Evolutionary conservation across 805 yeast genomes (phyloP), one percentile per base, ranked within the genome.

Genomic region (Yamadazyma paraphyllophila): DNA sequence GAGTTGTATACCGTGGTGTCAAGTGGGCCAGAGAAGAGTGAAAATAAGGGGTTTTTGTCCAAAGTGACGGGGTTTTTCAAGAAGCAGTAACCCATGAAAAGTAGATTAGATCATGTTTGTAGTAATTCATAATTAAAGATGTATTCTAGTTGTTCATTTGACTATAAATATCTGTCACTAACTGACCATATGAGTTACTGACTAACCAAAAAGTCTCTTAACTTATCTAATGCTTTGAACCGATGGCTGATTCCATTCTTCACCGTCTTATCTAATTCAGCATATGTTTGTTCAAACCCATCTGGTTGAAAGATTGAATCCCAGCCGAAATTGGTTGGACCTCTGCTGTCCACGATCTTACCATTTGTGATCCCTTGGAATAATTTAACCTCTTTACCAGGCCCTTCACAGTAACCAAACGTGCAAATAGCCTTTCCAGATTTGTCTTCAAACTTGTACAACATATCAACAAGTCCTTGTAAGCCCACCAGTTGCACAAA

Each of bases 221-320:
- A 77, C 62, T 86, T 78, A 45, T 73, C 80, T 58, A 94, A 76
- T 0, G 99, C 97, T 64, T 77, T 83, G 59, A 76, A 89, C 58
- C 99, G 77, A 60, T 95, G 99, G 53, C 96, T 85, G 51, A 94
- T 86, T 15, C 74, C 62, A 66, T 94, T 91, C 72, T 95, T 94
- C 26, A 76, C 71, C 1, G 64, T 59, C 60, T 86, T 87, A 43
- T 78, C 82, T 91, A 94, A 81, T 65, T 94, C 97, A 9, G 97
- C 98, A 60, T 89, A 91, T 0, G 76, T 67, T 59, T 83, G 71
- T 15, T 76, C 67, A 56, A 65, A 82, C 2, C 96, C 97, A 24
- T 71, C 69, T 2, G 99, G 99, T 67, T 84, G 76, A 64, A 94
- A 94, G 41, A 88, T 70, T 7, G 97, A 82, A 67, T 94, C 97